Evolutionary conservation across 805 yeast species (phyloP), one percentile per base, ranked within the genome.

Genomic region (Komagataella pastoris): DNA sequence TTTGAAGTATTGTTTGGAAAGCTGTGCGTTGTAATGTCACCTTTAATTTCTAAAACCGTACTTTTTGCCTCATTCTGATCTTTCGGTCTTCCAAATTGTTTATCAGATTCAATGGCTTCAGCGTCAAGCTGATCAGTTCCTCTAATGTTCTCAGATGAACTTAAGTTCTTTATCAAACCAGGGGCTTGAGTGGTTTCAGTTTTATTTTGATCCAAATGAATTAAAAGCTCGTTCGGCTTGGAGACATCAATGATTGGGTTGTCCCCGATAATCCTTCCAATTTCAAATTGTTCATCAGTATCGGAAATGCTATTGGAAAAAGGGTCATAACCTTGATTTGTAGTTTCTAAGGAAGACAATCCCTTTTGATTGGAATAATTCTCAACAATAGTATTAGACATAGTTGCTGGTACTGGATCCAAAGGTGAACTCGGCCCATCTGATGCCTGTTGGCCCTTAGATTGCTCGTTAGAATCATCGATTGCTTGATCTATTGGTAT

Each of bases 151-250:
- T 40, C 46, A 19, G 36, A 18, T 24, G 23, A 4, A 12, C 45
- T 17, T 14, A 47, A 50, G 3, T 17, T 47, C 36, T 49, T 19
- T 40, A 46, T 46, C 47, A 47, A 43, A 8, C 48, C 51, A 51
- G 51, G 51, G 51, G 55, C 44, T 53, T 51, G 52, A 53, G 52
- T 49, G n/a, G 49, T 36, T 50, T 47, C 52, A 14, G 17, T 46
- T 21, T 24, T 24, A 43, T 18, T 12, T 5, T 12, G 17, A 24
- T 7, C 23, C 3, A 49, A 51, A 46, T 46, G 36, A 48, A 48
- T 47, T 50, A 49, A 48, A 49, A 45, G 24, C 7, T 24, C 12
- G 14, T 8, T 10, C 14, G 40, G 40, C 14, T 4, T 14, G 10
- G 40, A 14, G 2, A 10, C n/a, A 30, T 30, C 6, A 8, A 30